A percentile compares a stretch with the other conserved stretches of the same genome.
Conservation (phyloP, 257 asterid genomes). For the Datura wrightii region DNA sequence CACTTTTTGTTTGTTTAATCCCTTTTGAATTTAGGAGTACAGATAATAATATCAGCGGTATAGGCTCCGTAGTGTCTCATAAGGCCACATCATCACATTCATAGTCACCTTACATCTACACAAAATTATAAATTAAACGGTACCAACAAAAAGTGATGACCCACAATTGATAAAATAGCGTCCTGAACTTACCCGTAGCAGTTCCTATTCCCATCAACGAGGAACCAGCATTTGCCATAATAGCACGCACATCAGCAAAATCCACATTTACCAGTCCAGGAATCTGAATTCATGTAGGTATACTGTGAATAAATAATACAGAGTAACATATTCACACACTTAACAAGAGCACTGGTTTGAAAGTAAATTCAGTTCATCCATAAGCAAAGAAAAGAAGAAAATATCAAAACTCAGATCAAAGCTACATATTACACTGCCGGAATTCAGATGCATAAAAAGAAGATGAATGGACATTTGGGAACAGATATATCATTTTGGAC, state of each 20-base stretch:
- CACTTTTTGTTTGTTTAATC: background rate
- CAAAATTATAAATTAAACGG: background rate
- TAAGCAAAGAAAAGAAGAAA: background rate
- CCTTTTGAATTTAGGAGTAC: constrained; percentile 3
- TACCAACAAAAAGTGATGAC: background rate
- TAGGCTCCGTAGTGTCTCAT: background rate
- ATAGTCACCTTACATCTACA: background rate
- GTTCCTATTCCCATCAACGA: constrained; percentile 97
- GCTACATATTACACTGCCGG: constrained; percentile 11
- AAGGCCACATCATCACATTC: background rate
- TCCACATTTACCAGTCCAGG: constrained; percentile 95
- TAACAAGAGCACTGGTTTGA: background rate
- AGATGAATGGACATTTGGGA: background rate
- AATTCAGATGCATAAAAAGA: constrained; percentile 10
- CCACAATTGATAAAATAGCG: constrained; percentile 15
- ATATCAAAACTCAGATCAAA: background rate
- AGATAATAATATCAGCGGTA: background rate
- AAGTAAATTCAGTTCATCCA: background rate
- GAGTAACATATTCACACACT: constrained; percentile 3
- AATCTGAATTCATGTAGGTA: constrained; percentile 60
- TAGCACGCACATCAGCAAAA: constrained; percentile 49
- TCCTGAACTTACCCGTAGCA: constrained; percentile 70
- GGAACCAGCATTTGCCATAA: constrained; percentile 95
- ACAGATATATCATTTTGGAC: constrained; percentile 2
- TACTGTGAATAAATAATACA: constrained; percentile 4